Evolutionary conservation across 1,284 basidiomycete genomes (phyloP), one percentile per base, ranked within the genome.

Genomic region (Naganishia albida): DNA sequence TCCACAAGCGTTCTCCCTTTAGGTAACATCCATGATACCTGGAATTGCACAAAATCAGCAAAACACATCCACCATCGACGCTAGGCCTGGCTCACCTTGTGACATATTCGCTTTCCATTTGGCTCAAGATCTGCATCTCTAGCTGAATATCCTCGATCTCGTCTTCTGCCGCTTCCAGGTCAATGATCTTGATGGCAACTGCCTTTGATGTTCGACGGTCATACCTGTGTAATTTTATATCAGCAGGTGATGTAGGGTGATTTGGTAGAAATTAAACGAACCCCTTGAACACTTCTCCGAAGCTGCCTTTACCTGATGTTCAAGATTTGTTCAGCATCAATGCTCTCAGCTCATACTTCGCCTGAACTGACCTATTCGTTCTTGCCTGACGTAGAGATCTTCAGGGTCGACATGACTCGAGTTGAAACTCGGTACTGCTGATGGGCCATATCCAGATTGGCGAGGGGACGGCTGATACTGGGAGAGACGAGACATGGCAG

Each of bases 81-180:
- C 3, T 12, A 16, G 7, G 7, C 2, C 10, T 26, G 67, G 72
- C 65, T 39, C 73, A 92, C 90, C 93, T 93, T 69, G 95, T 99
- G 67, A 99, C 94, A 81, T 90, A 89, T 43, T 90, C 87, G 53
- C 93, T 96, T 80, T 98, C 95, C 70, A 99, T 81, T 77, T 98
- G 95, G n/a, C 92, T 93, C 23, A 99, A 85, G 70, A 98, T 98
- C 78, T 95, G 91, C 68, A 99, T 99, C 80, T 99, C 96, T 78
- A 96, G 93, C 74, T 99, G 95, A 67, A 99, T 98, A 80, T 99
- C 95, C 78, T 97, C 94, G 77, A 99, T 97, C 82, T 99, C 96
- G 75, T 99, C 96, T 78, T 98, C 95, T 59, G 95, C 94, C 74
- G 91, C 93, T 80, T 99, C 95, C 42, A 99, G 85, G 82, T 99